Evolutionary conservation across 257 asterid genomes (phyloP).

Genomic region (Fraxinus anomala): DNA sequence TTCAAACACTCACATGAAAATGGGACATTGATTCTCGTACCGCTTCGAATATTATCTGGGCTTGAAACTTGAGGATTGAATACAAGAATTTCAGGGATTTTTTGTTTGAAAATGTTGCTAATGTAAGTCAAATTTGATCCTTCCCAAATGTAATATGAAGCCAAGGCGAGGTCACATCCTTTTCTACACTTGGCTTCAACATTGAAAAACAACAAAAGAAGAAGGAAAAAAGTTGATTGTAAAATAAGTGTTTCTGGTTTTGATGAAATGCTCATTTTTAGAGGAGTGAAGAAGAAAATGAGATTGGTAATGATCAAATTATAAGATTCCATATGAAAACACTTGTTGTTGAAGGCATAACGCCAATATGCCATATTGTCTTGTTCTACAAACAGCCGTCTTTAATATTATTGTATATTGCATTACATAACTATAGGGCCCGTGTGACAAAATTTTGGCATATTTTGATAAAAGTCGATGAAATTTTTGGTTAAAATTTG

Average conservation of each 20-base stretch:
- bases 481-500: background rate
- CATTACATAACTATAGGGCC: no score
- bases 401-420: background rate
- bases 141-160: conserved; percentile 60
- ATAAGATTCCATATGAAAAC: conserved; percentile 33
- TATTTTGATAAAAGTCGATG: background rate
- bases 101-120: conserved; percentile 43
- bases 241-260: conserved; percentile 12
- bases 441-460: no score
- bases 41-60: conserved; percentile 41
- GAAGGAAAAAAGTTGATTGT: conserved; percentile 10
- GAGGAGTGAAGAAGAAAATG: conserved; percentile 22
- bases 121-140: conserved; percentile 71
- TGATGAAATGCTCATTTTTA: conserved; percentile 33
- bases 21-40: conserved; percentile 58
- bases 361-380: conserved; percentile 38
- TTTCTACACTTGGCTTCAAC: conserved; percentile 56
- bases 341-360: conserved; percentile 22
- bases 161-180: conserved; percentile 69
- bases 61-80: conserved; percentile 45
- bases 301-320: conserved; percentile 24
- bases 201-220: conserved; percentile 26
- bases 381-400: conserved; percentile 35
- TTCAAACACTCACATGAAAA: conserved; percentile 78
- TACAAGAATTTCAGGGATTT: conserved; percentile 38